These are phyloP conservation scores for Ophiocordyceps australis DNA, from an alignment of 2,329 filamentous ascomycete genomes.

Conservation along the genomic window DNA sequence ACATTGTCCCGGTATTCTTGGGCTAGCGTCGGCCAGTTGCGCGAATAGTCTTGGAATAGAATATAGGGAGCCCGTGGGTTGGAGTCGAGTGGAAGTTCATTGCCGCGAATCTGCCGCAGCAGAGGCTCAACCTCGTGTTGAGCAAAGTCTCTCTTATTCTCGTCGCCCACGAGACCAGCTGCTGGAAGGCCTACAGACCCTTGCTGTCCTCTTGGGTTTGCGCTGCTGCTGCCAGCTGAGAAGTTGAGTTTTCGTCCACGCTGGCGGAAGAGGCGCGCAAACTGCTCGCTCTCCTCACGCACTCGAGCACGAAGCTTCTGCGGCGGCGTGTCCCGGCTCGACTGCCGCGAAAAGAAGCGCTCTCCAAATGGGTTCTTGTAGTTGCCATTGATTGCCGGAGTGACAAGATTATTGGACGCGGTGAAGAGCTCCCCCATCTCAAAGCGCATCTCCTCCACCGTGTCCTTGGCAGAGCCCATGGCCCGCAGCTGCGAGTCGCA, in stretches of 20 bases:
- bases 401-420: constrained; percentile 32
- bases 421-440: constrained; percentile 35
- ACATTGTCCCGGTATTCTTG: constrained; percentile 36
- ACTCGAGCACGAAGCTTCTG: constrained; percentile 32
- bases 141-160: constrained; percentile 27
- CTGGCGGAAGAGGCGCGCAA: constrained; percentile 26
- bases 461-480: constrained; percentile 31
- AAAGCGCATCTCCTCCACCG: constrained; percentile 32
- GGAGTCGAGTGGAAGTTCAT: constrained; percentile 31
- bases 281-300: constrained; percentile 31
- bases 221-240: constrained; percentile 6
- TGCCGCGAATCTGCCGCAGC: constrained; percentile 29
- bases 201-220: no score
- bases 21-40: constrained; percentile 31
- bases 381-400: constrained; percentile 32
- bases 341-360: constrained; percentile 29
- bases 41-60: constrained; percentile 32
- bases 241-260: constrained; percentile 31
- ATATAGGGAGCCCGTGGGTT: constrained; percentile 35
- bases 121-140: constrained; percentile 28
- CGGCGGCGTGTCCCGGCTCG: constrained; percentile 28
- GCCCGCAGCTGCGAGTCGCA: constrained; percentile 29
- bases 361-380: constrained; percentile 36
- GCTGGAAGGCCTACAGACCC: constrained; percentile 12
- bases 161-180: constrained; percentile 13